Evolutionary conservation across 148 eudicot species (phyloP).

Genomic region (Nepenthes mirabilis): DNA sequence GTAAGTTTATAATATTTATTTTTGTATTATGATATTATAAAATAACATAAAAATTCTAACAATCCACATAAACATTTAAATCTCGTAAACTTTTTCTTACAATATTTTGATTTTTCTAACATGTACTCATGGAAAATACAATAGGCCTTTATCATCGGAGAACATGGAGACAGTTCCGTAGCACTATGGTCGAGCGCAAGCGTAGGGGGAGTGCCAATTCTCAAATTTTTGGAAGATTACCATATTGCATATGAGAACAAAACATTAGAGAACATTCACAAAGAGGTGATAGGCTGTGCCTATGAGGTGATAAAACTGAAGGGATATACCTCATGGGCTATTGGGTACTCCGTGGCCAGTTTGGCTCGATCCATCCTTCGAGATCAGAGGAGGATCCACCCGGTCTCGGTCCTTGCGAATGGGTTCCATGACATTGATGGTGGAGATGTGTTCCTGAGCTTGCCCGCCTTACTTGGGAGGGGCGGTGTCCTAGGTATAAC

Average conservation of each 20-base stretch:
- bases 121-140: neutral
- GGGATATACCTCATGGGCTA: conserved; percentile 98
- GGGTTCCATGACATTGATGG: conserved; percentile 69
- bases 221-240: conserved; percentile 60
- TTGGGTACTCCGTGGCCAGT: conserved; percentile 85
- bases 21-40: too few relatives aligned
- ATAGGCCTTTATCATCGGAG: conserved; percentile 87
- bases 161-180: conserved; percentile 95
- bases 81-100: too few relatives aligned
- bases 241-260: conserved; percentile 61
- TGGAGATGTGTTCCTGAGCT: conserved; percentile 68
- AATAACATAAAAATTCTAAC: too few relatives aligned
- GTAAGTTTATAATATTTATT: too few relatives aligned
- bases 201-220: conserved; percentile 78
- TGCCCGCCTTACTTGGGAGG: conserved; percentile 86
- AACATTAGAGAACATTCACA: conserved; percentile 60
- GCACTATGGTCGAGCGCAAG: conserved; percentile 97
- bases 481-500: conserved; percentile 68
- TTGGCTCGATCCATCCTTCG: conserved; percentile 60
- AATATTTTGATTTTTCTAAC: neutral
- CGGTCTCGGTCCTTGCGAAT: conserved; percentile 64
- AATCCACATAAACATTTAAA: too few relatives aligned
- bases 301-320: conserved; percentile 86
- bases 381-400: conserved; percentile 79
- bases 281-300: conserved; percentile 66